Evolutionary conservation across 352 stramenopile species (phyloP), one percentile per base, ranked within the genome.

Genomic region (Phytophthora pinifolia): DNA sequence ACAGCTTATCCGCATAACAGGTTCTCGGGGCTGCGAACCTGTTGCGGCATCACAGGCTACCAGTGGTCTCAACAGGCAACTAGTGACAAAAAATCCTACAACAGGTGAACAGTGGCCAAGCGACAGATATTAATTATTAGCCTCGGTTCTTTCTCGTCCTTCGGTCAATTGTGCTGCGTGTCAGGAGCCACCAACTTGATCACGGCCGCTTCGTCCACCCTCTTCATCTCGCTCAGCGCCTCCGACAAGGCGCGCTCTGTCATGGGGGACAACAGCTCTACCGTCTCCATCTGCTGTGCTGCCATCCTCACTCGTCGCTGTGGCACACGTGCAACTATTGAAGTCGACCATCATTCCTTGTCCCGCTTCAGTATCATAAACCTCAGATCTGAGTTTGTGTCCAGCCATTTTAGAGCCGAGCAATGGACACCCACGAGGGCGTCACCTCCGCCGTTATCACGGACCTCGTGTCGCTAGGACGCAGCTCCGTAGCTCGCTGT

Each of bases 381-480:
- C 22, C 22, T 27, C 22, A 27, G 22, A 27, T 27, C 22, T 27
- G 22, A 27, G 22, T 27, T 27, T 4, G 22, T 27, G 6, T 27
- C 22, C 22, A 27, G 22, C 22, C 22, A 27, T 5, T 27, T 27
- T 27, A 27, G 22, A 27, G 4, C 22, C 22, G 20, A 33, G 18
- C 29, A 46, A 72, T 72, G 63, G 52, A 72, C 20, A 64, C 67
- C 31, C 63, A 67, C 15, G 67, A 67, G 18, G 46, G 25, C n/a
- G 54, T 63, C 25, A 76, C 63, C 15, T 59, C 59, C 15, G 46
- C 42, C 2, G 59, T 65, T 25, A 58, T 67, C 7, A 30, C 54
- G 6, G 51, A 54, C 37, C 59, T 76, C 22, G 54, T 56, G n/a
- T 49, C 63, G 6, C 59, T 76, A 3, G 54, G 33, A 4, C 53